These are phyloP conservation scores for Colletotrichum lini DNA, from an alignment of 2,329 filamentous ascomycete species.

Conservation along the genomic window DNA sequence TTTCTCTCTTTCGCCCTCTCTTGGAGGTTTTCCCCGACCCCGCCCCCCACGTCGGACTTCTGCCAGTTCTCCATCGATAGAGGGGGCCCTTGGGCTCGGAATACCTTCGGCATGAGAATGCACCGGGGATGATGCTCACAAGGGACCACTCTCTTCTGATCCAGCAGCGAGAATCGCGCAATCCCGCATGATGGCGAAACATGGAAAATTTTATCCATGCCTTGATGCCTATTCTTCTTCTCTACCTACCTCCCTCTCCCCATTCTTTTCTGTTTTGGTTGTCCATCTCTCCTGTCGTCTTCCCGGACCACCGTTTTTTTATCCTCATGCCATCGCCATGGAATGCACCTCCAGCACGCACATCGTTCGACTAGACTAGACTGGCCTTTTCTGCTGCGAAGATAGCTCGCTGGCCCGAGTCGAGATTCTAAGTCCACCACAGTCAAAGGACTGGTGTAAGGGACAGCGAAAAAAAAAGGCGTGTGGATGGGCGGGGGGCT, in stretches of 20 bases:
- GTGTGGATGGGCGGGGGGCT: not conserved
- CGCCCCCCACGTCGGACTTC: not conserved
- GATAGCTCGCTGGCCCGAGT: conserved; percentile 22
- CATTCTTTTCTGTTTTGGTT: not conserved
- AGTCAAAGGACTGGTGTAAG: not conserved
- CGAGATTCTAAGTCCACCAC: conserved; percentile 5
- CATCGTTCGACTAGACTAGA: conserved; percentile 8
- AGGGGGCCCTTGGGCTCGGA: conserved; percentile 21
- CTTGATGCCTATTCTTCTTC: not conserved
- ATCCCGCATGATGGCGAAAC: conserved; percentile 16
- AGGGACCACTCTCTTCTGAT: conserved; percentile 40
- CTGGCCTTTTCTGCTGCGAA: not conserved
- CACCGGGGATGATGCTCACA: conserved; percentile 21
- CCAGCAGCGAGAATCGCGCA: conserved; percentile 26
- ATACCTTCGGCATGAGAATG: conserved; percentile 38
- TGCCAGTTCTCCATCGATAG: not conserved
- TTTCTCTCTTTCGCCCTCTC: too few species aligned
- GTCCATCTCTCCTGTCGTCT: too few species aligned
- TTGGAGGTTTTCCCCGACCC: conserved; percentile 3
- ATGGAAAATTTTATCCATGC: not conserved
- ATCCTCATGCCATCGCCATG: not conserved
- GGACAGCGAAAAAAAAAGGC: not conserved
- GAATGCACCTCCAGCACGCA: conserved; percentile 22
- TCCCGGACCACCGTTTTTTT: not conserved
- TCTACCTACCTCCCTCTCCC: not conserved